Conservation (phyloP, 2,329 filamentous ascomycete genomes). For the Amauroascus verrucosus region DNA sequence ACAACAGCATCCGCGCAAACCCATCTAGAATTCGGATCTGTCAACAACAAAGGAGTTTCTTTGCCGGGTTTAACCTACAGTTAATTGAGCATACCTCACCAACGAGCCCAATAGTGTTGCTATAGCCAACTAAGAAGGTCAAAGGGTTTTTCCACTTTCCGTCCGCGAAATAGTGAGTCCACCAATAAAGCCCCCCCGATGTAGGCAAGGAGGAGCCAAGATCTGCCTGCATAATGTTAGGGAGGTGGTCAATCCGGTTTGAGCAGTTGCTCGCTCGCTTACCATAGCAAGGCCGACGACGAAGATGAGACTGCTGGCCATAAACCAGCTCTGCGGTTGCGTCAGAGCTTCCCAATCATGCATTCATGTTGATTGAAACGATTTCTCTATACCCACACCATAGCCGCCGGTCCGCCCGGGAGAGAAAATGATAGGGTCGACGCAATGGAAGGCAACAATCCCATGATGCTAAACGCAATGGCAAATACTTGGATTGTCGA, state of each 20-base stretch:
- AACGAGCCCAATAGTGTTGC: constrained; percentile 51
- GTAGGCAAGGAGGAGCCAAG: constrained; percentile 49
- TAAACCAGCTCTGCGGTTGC: constrained; percentile 42
- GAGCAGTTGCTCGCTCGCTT: constrained; percentile 24
- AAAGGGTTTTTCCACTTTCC: constrained; percentile 47
- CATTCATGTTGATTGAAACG: neutral
- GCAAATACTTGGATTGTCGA: constrained; percentile 54
- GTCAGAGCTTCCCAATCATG: neutral
- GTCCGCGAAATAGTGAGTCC: constrained; percentile 51
- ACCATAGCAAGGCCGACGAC: constrained; percentile 51
- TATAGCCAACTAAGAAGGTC: constrained; percentile 52
- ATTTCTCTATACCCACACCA: constrained; percentile 44
- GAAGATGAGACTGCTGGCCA: constrained; percentile 49
- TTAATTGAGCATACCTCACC: constrained; percentile 54
- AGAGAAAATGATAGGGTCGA: constrained; percentile 50
- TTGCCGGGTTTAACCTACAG: constrained; percentile 28
- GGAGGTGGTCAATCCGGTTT: neutral
- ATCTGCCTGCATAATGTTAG: constrained; percentile 32
- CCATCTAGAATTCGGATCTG: constrained; percentile 26
- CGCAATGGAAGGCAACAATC: constrained; percentile 50
- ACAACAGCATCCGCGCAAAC: constrained; percentile 49
- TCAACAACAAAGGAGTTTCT: constrained; percentile 14
- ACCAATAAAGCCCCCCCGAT: constrained; percentile 49
- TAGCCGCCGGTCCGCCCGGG: constrained; percentile 49
- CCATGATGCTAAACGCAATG: constrained; percentile 52